A percentile compares a stretch with the other conserved stretches of the same genome.
These are phyloP conservation scores for Rhizopogon parksii DNA, from an alignment of 1,284 basidiomycete genomes.

Conservation along the genomic window DNA sequence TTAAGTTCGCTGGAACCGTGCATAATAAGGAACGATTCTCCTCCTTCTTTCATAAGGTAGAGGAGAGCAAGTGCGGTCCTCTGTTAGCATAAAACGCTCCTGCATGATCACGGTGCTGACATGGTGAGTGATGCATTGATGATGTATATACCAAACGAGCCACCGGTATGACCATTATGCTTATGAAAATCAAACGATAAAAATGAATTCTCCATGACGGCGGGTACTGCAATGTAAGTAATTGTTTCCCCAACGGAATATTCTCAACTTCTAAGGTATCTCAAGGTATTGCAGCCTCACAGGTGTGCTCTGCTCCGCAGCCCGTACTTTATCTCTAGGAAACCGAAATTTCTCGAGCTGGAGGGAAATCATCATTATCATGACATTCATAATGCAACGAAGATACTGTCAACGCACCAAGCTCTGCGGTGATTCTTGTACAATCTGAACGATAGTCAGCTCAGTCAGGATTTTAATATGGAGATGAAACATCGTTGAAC, in stretches of 20 bases:
- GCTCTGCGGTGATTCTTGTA: constrained; percentile 38
- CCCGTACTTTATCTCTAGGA: constrained; percentile 16
- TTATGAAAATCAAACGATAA: background rate
- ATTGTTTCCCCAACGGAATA: background rate
- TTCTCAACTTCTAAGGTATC: background rate
- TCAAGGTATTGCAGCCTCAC: background rate
- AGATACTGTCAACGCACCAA: constrained; percentile 28
- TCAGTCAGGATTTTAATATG: background rate
- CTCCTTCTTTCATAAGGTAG: too few species aligned
- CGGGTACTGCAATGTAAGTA: too few species aligned
- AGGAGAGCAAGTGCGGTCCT: too few species aligned
- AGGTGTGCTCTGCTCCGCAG: constrained; percentile 7
- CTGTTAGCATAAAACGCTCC: background rate
- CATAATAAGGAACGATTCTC: too few species aligned
- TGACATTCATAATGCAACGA: background rate
- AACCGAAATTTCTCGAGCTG: constrained; percentile 22
- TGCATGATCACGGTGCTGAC: background rate
- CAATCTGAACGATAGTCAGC: constrained; percentile 29
- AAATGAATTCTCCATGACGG: background rate
- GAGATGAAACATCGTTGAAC: background rate
- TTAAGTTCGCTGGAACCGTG: too few species aligned
- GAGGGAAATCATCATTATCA: background rate
- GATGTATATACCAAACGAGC: too few species aligned
- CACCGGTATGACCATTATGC: too few species aligned
- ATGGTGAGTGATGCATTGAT: background rate